Percentiles rank a stretch among this genome's conserved stretches.
phyloP scores from a whole-genome alignment of 371 early-diverging fungal species.

The Mortierella sp. region DNA sequence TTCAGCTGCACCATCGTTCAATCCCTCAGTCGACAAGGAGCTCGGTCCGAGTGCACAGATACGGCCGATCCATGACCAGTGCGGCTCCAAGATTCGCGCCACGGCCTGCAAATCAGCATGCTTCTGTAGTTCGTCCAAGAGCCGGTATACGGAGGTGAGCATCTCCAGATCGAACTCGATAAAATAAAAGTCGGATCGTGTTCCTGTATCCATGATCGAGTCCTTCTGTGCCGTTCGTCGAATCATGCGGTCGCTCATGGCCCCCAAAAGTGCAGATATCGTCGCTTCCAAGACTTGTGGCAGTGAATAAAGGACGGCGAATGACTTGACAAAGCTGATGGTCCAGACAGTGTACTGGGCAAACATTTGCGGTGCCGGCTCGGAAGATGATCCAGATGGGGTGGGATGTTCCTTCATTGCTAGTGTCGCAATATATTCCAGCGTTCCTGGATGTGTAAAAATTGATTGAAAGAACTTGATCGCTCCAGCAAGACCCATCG shows the following conservation, averaged over 20 bases:
- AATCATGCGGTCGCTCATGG: conserved; percentile 23
- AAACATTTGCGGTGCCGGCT: conserved; percentile 16
- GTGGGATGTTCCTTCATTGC: conserved; percentile 15
- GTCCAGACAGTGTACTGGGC: conserved; percentile 35
- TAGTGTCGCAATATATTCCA: conserved; percentile 15
- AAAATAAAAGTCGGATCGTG: not conserved
- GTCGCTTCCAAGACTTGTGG: conserved; percentile 8
- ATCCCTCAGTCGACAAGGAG: not conserved
- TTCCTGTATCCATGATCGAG: not conserved
- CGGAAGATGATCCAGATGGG: not conserved
- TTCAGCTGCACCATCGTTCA: not conserved
- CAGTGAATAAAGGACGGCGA: conserved; percentile 18
- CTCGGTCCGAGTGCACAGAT: conserved; percentile 31
- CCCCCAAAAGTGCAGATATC: conserved; percentile 1
- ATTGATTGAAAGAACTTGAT: conserved; percentile 18
- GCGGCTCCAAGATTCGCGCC: conserved; percentile 13
- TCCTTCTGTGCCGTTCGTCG: not conserved
- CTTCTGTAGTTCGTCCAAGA: conserved; percentile 15
- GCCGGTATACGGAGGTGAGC: conserved; percentile 23
- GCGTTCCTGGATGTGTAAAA: conserved; percentile 21
- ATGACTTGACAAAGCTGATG: conserved; percentile 35
- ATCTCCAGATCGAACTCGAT: conserved; percentile 36
- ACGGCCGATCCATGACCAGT: conserved; percentile 37
- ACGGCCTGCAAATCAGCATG: not conserved
- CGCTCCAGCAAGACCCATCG: conserved; percentile 9